phyloP scores from a whole-genome alignment of 2,329 filamentous ascomycete genomes.

The Sporothrix variecibatus region DNA sequence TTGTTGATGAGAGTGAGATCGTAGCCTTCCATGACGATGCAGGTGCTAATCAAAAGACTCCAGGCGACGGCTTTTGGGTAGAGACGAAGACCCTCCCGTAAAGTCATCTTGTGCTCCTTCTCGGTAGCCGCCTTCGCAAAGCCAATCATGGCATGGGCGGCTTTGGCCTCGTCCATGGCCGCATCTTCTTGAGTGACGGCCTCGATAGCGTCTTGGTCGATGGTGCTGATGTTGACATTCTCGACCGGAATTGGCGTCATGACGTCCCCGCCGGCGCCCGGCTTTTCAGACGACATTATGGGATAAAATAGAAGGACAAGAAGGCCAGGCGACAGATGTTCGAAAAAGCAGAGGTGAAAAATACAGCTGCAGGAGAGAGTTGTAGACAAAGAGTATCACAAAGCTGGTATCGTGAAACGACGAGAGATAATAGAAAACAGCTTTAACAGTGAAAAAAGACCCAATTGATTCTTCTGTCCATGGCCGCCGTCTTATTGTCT shows the following conservation, averaged over 20 bases:
- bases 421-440: neutral
- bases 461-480: neutral
- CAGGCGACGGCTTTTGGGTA: slow-evolving; percentile 87
- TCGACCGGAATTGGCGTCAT: neutral
- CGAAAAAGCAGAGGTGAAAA: neutral
- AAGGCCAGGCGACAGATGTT: neutral
- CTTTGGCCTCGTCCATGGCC: slow-evolving; percentile 22
- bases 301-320: neutral
- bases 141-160: slow-evolving; percentile 40
- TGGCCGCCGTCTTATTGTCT: neutral
- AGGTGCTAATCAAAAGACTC: slow-evolving; percentile 85
- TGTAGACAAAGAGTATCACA: neutral
- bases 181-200: slow-evolving; percentile 11
- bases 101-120: slow-evolving; percentile 68
- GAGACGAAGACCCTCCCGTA: slow-evolving; percentile 73
- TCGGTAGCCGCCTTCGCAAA: slow-evolving; percentile 55
- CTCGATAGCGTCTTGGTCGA: neutral
- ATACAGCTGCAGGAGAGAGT: neutral
- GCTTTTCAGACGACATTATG: neutral
- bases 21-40: slow-evolving; percentile 90
- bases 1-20: slow-evolving; percentile 80
- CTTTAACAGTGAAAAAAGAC: too few species aligned
- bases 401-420: neutral
- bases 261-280: neutral
- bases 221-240: neutral